Evolutionary conservation across 352 stramenopile species (phyloP), one percentile per base, ranked within the genome.

Genomic region (Pythium periplocum): DNA sequence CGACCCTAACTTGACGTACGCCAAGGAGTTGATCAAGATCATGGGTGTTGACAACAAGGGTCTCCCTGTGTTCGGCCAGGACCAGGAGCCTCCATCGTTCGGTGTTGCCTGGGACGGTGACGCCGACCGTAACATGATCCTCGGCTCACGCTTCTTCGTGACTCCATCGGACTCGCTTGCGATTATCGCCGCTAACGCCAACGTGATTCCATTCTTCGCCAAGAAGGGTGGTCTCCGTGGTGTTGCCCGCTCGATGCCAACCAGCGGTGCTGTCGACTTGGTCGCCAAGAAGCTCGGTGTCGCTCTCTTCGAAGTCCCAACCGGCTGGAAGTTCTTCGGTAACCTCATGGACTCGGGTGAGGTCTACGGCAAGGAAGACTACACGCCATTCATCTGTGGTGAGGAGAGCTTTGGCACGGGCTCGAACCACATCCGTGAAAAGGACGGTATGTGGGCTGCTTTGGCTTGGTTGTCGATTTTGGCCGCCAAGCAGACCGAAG

Each of bases 311-410:
- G 95, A 98, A 56, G 98, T 98, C 38, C 97, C 97, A 17, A 99
- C 97, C 34, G 97, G 97, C 48, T 99, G 97, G 97, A 99, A 99
- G 80, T 99, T 98, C 75, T 99, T 99, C 66, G 97, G 97, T 38
- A 99, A 99, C 78, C 75, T 99, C 32, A 99, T 99, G 97, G 95
- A 98, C 74, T 98, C 94, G 10, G 95, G 97, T 59, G 92, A 96
- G 39, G 78, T 97, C 46, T 98, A 97, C 62, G 90, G 87, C 56
- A 96, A 96, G 67, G 88, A 97, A 59, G 93, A 99, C 69, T 99
- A 98, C 74, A 97, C 89, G 37, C 97, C 97, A 12, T 99, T 99
- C 69, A 92, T 99, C 36, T 99, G 97, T 70, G 97, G 97, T 32
- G 97, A 99, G 72, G 95, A 98, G 71, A 96, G 75, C 61, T 99